Evolutionary conservation across 306 rosid species (phyloP), one percentile per base, ranked within the genome.

Genomic region (Gleditsia sinensis): DNA sequence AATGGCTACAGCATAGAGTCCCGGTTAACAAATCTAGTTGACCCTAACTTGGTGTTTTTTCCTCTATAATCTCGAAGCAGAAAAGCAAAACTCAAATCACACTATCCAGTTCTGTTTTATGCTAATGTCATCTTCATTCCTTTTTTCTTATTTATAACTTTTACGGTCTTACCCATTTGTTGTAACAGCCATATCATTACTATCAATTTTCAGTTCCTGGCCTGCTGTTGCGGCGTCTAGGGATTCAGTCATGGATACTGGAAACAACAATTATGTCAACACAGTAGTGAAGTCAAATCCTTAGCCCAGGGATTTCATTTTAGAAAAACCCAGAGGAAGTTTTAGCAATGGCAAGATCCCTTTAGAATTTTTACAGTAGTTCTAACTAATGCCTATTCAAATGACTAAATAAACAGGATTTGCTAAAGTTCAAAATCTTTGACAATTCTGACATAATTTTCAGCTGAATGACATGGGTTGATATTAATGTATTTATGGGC

Each of bases 171-270:
- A 56, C 72, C 59, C 51, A 27, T 56, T 64, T 56, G 67, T 12
- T 64, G 78, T 71, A 3, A 48, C 71, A 56, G 51, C 81, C 27
- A 48, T 20, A 55, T 56, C 69, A 46, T n/a, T 21, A 23, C 19
- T 57, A 63, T 16, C 8, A 55, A 55, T 30, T 7, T 13, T 28
- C 63, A 25, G 0, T 56, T 56, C 63, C 39, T 56, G 63, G 33
- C 80, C 80, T 62, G 77, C 85, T 36, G 45, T 81, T 37, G 34
- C 71, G 21, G 42, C 20, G 10, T 81, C 76, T 76, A 81, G 85
- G 39, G 85, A 81, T 48, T 81, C 81, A 65, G 40, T 81, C 37
- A 16, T 81, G 51, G 81, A 81, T 14, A 81, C 85, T 1, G 85
- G 81, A 10, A 76, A 71, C 66, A 81, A 81, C 53, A 13, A 76